Evolutionary conservation across 331 rosid genomes (phyloP).

Genomic region (Ulmus americana): DNA sequence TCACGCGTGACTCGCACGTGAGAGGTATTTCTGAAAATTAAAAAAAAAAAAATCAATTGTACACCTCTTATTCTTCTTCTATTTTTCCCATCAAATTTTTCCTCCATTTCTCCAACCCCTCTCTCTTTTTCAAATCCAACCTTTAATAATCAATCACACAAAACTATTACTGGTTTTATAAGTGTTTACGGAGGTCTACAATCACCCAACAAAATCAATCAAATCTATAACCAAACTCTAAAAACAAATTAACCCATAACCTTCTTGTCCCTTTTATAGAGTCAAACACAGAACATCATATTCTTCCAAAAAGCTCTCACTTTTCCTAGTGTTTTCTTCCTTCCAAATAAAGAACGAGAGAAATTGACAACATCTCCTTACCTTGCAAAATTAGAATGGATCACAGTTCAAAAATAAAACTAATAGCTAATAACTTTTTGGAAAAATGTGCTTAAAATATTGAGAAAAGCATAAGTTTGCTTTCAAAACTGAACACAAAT

Average conservation of each 20-base stretch:
- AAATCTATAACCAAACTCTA: too few species aligned
- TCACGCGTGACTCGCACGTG: too few species aligned
- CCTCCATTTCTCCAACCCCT: too few species aligned
- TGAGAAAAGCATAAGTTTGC: constrained; percentile 25
- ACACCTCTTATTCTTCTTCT: too few species aligned
- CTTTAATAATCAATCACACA: too few species aligned
- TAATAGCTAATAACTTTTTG: constrained; percentile 3
- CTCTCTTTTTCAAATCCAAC: too few species aligned
- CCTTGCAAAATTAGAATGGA: constrained; percentile 21
- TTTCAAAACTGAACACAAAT: constrained; percentile 28
- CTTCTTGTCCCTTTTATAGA: constrained; percentile 27
- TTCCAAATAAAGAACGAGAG: constrained; percentile 25
- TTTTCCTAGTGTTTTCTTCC: constrained; percentile 20
- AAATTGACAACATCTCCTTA: constrained; percentile 21
- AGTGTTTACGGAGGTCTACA: too few species aligned
- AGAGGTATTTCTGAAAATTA: too few species aligned
- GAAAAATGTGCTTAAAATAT: constrained; percentile 26
- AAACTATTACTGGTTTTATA: too few species aligned
- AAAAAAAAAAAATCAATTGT: too few species aligned
- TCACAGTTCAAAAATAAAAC: constrained; percentile 24
- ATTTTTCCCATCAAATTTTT: too few species aligned
- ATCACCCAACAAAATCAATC: too few species aligned
- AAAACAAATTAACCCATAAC: constrained; percentile 4
- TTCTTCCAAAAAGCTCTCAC: constrained; percentile 32
- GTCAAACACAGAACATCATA: constrained; percentile 28